These are phyloP conservation scores for Globisporangium irregulare DNA, from an alignment of 352 stramenopile species.

Conservation along the genomic window DNA sequence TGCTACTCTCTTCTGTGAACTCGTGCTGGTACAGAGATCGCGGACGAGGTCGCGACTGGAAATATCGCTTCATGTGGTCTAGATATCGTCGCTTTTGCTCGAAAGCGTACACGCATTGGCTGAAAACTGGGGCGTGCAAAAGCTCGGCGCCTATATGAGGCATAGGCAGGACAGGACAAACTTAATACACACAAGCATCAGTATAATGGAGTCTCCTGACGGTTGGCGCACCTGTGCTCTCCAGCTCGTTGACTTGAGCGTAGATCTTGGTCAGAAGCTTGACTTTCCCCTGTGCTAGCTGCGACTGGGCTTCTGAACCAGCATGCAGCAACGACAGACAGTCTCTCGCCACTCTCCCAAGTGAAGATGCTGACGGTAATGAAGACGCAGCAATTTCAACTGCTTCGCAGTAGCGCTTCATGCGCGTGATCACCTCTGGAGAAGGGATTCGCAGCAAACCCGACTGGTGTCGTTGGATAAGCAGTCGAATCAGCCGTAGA, in stretches of 20 bases:
- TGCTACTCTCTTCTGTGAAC: slow-evolving; percentile 26
- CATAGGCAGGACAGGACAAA: too few species aligned
- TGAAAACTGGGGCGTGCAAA: slow-evolving; percentile 30
- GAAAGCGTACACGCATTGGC: slow-evolving; percentile 20
- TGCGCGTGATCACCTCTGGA: not conserved
- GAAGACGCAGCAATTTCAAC: not conserved
- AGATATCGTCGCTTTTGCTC: slow-evolving; percentile 13
- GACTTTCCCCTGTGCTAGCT: not conserved
- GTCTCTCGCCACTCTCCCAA: slow-evolving; percentile 2
- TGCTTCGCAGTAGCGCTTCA: slow-evolving; percentile 8
- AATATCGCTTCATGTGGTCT: slow-evolving; percentile 31
- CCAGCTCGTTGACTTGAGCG: not conserved
- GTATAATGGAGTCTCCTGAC: too few species aligned
- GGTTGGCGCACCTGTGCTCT: slow-evolving; percentile 1
- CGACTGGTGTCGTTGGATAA: slow-evolving; percentile 20
- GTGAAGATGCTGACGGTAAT: not conserved
- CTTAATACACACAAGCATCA: too few species aligned
- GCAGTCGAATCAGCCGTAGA: slow-evolving; percentile 23
- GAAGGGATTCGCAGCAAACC: not conserved
- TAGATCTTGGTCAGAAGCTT: not conserved
- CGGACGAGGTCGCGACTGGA: slow-evolving; percentile 31
- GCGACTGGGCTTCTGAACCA: not conserved
- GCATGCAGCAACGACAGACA: slow-evolving; percentile 7
- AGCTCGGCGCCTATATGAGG: not conserved
- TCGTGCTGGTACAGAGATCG: slow-evolving; percentile 42